Percentiles rank a stretch among this genome's conserved stretches.
Evolutionary conservation across 2,329 filamentous ascomycete genomes (phyloP).

Genomic region (Remersonia thermophila): DNA sequence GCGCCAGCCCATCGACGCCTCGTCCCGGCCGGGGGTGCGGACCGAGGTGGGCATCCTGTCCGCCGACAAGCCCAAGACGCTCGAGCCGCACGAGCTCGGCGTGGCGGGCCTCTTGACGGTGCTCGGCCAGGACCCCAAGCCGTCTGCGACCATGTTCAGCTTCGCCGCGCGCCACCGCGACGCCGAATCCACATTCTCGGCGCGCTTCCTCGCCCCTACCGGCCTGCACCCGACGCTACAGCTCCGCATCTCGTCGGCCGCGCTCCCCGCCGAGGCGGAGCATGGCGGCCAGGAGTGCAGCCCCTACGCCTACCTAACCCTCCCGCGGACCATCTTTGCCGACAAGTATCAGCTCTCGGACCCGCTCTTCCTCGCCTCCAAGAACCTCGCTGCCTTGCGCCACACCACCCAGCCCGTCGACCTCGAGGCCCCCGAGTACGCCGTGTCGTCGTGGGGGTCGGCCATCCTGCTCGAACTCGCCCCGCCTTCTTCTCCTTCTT

Average conservation of each 20-base stretch:
- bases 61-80: slow-evolving; percentile 43
- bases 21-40: slow-evolving; percentile 35
- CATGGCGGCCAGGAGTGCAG: slow-evolving; percentile 52
- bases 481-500: slow-evolving; percentile 27
- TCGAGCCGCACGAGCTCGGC: slow-evolving; percentile 61
- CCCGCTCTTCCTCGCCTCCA: slow-evolving; percentile 63
- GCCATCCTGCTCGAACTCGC: slow-evolving; percentile 63
- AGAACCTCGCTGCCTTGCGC: slow-evolving; percentile 59
- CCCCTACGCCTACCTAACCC: slow-evolving; percentile 68
- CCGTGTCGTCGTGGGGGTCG: slow-evolving; percentile 65
- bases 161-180: slow-evolving; percentile 69
- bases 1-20: slow-evolving; percentile 28
- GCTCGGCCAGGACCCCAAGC: slow-evolving; percentile 59
- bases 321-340: slow-evolving; percentile 70
- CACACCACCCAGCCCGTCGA: slow-evolving; percentile 68
- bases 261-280: neutral
- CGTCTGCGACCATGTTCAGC: slow-evolving; percentile 68
- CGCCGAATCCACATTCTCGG: slow-evolving; percentile 43
- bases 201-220: slow-evolving; percentile 55
- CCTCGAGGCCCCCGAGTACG: slow-evolving; percentile 81
- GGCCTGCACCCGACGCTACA: slow-evolving; percentile 76
- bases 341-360: slow-evolving; percentile 79
- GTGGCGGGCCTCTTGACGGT: slow-evolving; percentile 69
- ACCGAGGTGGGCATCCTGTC: slow-evolving; percentile 74
- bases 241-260: slow-evolving; percentile 47